Conservation (phyloP, 768 basidiomycete genomes). For the Mycena vulgaris region DNA sequence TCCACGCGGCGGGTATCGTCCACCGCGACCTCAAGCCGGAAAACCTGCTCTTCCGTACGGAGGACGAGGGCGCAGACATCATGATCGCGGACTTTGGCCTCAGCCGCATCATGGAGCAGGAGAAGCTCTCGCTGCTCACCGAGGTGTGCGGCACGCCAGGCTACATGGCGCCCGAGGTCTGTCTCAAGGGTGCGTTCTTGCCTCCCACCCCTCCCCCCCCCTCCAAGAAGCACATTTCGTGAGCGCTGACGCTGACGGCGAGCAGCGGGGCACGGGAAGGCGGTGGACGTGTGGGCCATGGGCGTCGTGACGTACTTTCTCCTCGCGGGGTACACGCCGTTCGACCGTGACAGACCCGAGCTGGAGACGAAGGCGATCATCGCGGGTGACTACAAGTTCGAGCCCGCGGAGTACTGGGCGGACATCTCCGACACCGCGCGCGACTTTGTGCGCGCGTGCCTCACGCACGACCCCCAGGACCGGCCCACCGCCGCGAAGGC, state of each 20-base stretch:
- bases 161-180: slow-evolving; percentile 98
- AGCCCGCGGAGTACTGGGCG: slow-evolving; percentile 82
- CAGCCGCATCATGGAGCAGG: slow-evolving; percentile 85
- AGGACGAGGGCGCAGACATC: slow-evolving; percentile 87
- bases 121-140: slow-evolving; percentile 87
- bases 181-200: slow-evolving; percentile 80
- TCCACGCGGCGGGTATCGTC: slow-evolving; percentile 93
- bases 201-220: slow-evolving; percentile 12
- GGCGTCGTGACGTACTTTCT: slow-evolving; percentile 99
- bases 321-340: slow-evolving; percentile 93
- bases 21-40: slow-evolving; percentile 98
- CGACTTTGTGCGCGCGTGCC: slow-evolving; percentile 85
- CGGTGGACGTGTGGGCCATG: slow-evolving; percentile 98
- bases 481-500: slow-evolving; percentile 87
- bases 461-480: slow-evolving; percentile 85
- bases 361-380: slow-evolving; percentile 34
- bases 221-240: no score
- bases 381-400: slow-evolving; percentile 27
- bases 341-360: slow-evolving; percentile 81
- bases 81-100: slow-evolving; percentile 98
- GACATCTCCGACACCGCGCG: slow-evolving; percentile 89
- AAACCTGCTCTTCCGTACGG: slow-evolving; percentile 93
- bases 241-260: not conserved
- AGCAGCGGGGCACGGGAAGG: slow-evolving; percentile 91
- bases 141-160: slow-evolving; percentile 97